Base-by-base conservation (phyloP, 768 basidiomycete genomes). In the Kwoniella sp. region DNA sequence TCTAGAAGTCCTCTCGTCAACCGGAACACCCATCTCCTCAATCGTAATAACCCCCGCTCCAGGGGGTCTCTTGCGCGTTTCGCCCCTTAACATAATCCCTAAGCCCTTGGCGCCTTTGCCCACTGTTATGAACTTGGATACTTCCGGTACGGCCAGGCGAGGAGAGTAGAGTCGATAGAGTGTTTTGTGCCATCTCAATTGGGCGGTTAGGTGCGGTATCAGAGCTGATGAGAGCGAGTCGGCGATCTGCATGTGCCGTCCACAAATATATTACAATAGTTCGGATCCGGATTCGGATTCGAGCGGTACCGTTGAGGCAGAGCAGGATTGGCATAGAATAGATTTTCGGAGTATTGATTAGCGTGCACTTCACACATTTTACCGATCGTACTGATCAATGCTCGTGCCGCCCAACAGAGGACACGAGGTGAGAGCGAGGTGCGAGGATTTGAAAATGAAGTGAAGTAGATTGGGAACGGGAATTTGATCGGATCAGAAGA, bases 91-190 rank as follows among this genome's bases (percentile, higher is more conserved):
- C 69, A 75, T 74, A 22, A 77, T 71, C 0, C 77, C 77, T 8
- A 79, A 49, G 0, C 77, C 77, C 49, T 72, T 72, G 1, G 77
- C 75, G n/a, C 77, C 77, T 55, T 66, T 67, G 1, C 77, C 77
- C 29, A 79, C 71, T 5, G 74, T 77, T 19, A 63, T 47, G 58
- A 79, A 74, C 1, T 64, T 24, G 5, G 55, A 36, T 13, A 73
- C 67, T 6, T 52, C 59, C 3, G 70, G 68, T 48, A 56, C 25
- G 21, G 58, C n/a, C n/a, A n/a, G n/a, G n/a, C n/a, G 63, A 26
- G 64, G 58, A 17, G 52, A 58, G 48, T 71, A 71, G 0, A 79
- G 68, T 10, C 69, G 48, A 6, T 65, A 68, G 1, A 77, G 65
- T 0, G 74, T 76, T 60, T 77, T 72, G 59, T 72, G 76, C 77